phyloP scores from a whole-genome alignment of 2,329 filamentous ascomycete genomes.

The Sporothrix phasma region DNA sequence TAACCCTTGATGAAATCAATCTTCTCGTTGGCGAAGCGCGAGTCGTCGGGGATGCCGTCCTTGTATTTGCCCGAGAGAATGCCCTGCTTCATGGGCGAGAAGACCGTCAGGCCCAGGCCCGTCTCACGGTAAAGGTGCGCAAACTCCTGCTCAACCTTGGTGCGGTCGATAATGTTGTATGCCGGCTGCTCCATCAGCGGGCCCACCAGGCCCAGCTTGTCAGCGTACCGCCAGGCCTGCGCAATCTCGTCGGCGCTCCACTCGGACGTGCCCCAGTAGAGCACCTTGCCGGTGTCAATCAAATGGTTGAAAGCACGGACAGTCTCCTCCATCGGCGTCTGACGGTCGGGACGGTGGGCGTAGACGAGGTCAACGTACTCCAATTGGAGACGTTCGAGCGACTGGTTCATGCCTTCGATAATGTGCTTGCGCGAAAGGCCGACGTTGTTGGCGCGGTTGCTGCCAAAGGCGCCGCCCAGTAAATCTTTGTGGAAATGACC shows the following conservation, averaged over 20 bases:
- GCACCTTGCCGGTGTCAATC: conserved; percentile 54
- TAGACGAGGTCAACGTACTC: conserved; percentile 59
- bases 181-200: conserved; percentile 58
- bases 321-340: conserved; percentile 52
- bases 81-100: conserved; percentile 45
- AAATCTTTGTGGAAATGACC: conserved; percentile 51
- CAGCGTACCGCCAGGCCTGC: conserved; percentile 50
- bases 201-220: conserved; percentile 49
- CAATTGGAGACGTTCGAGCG: conserved; percentile 47
- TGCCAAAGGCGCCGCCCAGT: conserved; percentile 53
- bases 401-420: conserved; percentile 48
- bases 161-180: conserved; percentile 53
- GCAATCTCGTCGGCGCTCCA: conserved; percentile 60
- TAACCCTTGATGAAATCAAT: conserved; percentile 46
- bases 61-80: conserved; percentile 56
- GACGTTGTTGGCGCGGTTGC: conserved; percentile 42
- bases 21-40: conserved; percentile 46
- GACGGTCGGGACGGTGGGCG: conserved; percentile 49
- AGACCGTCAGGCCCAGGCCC: conserved; percentile 43
- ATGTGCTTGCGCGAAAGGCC: conserved; percentile 43
- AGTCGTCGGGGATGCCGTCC: conserved; percentile 50
- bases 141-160: conserved; percentile 45
- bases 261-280: conserved; percentile 65
- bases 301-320: conserved; percentile 42
- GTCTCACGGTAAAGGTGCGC: conserved; percentile 47